These are phyloP conservation scores for Lignosus rhinocerotis DNA, from an alignment of 1,284 basidiomycete species.

Conservation along the genomic window DNA sequence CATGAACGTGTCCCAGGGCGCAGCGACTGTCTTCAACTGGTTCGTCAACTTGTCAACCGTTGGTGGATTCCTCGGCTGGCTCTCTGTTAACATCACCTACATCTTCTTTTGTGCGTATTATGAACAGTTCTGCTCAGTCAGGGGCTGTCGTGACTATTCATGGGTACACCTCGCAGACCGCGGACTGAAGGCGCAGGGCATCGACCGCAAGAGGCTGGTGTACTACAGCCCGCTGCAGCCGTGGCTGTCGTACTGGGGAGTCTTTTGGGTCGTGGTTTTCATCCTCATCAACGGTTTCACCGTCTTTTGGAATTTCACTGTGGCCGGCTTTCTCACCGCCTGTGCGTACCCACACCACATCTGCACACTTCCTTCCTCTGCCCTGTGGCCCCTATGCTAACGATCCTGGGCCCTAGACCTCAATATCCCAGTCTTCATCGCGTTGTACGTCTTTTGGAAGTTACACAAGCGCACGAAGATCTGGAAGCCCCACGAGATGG, in stretches of 20 bases:
- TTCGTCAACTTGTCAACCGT: constrained; percentile 59
- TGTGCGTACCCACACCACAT: constrained; percentile 38
- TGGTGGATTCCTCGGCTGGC: constrained; percentile 69
- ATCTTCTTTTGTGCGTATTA: constrained; percentile 61
- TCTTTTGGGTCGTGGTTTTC: constrained; percentile 42
- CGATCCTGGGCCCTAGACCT: constrained; percentile 28
- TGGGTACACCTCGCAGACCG: constrained; percentile 43
- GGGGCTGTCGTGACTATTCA: not conserved
- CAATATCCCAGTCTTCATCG: constrained; percentile 53
- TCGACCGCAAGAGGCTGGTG: constrained; percentile 53
- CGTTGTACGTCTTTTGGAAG: constrained; percentile 54
- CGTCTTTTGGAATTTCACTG: constrained; percentile 52
- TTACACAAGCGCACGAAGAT: constrained; percentile 51
- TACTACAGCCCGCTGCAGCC: constrained; percentile 52
- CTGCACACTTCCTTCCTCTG: not conserved
- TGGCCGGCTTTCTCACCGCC: constrained; percentile 58
- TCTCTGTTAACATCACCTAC: constrained; percentile 72
- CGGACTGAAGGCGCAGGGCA: constrained; percentile 58
- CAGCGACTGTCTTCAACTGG: constrained; percentile 48
- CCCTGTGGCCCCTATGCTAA: not conserved
- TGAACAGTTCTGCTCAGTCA: not conserved
- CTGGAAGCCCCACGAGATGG: constrained; percentile 55
- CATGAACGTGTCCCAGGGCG: constrained; percentile 43
- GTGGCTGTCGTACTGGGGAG: constrained; percentile 40
- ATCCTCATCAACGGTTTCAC: constrained; percentile 41